Evolutionary conservation across 1,139 yeast genomes (phyloP).

Genomic region (Wickerhamomyces sp.): DNA sequence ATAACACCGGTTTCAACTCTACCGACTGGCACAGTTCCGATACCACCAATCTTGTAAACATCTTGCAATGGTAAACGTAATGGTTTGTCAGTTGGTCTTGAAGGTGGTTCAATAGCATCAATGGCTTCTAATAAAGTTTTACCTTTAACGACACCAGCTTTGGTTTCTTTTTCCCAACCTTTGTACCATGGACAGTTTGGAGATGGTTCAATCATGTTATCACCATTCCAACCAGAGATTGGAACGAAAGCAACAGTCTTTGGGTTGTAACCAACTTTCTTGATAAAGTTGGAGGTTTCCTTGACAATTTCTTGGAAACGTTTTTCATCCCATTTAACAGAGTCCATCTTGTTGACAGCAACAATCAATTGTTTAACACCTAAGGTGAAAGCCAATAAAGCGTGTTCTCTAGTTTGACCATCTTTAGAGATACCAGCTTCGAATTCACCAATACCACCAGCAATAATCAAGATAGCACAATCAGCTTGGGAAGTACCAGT

Average conservation of each 20-base stretch:
- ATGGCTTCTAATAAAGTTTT: constrained; percentile 86
- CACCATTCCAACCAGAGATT: constrained; percentile 96
- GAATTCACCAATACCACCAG: constrained; percentile 98
- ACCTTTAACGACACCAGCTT: constrained; percentile 73
- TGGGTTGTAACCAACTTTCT: constrained; percentile 80
- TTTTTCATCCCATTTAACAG: constrained; percentile 93
- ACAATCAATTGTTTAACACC: constrained; percentile 93
- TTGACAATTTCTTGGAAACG: constrained; percentile 91
- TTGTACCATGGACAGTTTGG: constrained; percentile 83
- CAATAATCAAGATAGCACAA: constrained; percentile 92
- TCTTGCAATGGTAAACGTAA: constrained; percentile 89
- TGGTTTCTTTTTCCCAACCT: constrained; percentile 88
- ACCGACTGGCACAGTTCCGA: constrained; percentile 92
- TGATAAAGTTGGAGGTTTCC: constrained; percentile 62
- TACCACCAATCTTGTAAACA: constrained; percentile 93
- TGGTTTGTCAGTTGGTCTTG: constrained; percentile 86
- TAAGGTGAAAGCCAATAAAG: constrained; percentile 93
- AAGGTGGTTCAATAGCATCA: constrained; percentile 81
- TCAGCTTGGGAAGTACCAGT: constrained; percentile 99
- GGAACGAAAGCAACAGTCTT: constrained; percentile 88
- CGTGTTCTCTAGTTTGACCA: constrained; percentile 99
- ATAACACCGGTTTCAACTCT: constrained; percentile 91
- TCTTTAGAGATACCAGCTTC: constrained; percentile 99
- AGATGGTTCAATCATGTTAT: constrained; percentile 80
- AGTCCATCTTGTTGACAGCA: constrained; percentile 98